Evolutionary conservation across 108 stramenopile genomes (phyloP).

Genomic region (Discostella stelligeroides): DNA sequence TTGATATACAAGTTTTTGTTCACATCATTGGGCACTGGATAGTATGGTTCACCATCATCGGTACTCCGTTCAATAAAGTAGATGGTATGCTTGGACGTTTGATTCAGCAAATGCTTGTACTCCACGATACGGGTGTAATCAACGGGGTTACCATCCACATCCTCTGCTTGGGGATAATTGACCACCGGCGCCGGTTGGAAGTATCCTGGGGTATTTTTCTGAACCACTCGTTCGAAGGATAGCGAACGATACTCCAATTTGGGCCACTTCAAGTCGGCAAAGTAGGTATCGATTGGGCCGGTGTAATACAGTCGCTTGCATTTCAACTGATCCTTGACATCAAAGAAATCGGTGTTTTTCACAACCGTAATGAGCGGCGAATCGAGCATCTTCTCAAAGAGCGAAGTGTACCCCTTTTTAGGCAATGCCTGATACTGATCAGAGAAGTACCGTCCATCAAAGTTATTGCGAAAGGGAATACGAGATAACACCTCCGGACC

Average conservation of each 20-base stretch:
- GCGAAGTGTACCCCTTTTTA: conserved; percentile 67
- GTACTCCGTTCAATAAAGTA: conserved; percentile 61
- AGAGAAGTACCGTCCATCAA: conserved; percentile 74
- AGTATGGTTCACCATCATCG: conserved; percentile 78
- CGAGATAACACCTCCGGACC: conserved; percentile 75
- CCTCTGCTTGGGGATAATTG: conserved; percentile 61
- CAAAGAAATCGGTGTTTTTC: conserved; percentile 72
- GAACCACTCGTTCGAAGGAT: conserved; percentile 70
- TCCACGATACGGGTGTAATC: conserved; percentile 67
- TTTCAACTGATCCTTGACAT: conserved; percentile 46
- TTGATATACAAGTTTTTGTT: conserved; percentile 68
- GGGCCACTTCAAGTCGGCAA: conserved; percentile 57
- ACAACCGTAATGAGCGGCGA: conserved; percentile 65
- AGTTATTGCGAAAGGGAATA: conserved; percentile 74
- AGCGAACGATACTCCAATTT: conserved; percentile 84
- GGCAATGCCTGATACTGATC: conserved; percentile 83
- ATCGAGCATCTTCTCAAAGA: conserved; percentile 67
- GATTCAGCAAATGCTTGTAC: conserved; percentile 81
- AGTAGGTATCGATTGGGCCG: conserved; percentile 84
- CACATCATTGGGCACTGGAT: conserved; percentile 78
- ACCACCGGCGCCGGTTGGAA: conserved; percentile 68
- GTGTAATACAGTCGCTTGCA: conserved; percentile 69
- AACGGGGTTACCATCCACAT: conserved; percentile 34
- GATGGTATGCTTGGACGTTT: conserved; percentile 65
- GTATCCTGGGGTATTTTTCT: conserved; percentile 42